Evolutionary conservation across 2,329 filamentous ascomycete genomes (phyloP).

Genomic region (Colletotrichum shisoi): DNA sequence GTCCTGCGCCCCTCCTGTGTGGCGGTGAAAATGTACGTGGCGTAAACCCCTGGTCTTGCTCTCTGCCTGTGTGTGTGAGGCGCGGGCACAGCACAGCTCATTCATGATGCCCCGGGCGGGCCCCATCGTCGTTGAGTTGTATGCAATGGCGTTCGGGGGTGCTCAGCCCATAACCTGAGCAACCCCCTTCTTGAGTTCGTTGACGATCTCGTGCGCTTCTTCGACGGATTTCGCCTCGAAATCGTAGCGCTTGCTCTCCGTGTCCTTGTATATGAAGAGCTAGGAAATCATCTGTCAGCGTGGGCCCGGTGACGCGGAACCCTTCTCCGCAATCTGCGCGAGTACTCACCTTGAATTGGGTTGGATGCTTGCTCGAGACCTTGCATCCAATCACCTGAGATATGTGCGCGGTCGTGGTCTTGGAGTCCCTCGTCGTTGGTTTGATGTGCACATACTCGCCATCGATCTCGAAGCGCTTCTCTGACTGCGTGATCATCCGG

Average conservation of each 20-base stretch:
- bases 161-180: constrained; percentile 39
- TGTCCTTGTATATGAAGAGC: constrained; percentile 76
- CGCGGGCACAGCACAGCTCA: constrained; percentile 18
- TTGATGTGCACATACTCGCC: constrained; percentile 89
- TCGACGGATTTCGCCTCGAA: constrained; percentile 78
- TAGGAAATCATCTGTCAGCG: constrained; percentile 43
- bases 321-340: background rate
- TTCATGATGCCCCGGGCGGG: background rate
- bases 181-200: constrained; percentile 78
- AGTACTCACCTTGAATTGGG: constrained; percentile 74
- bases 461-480: constrained; percentile 79
- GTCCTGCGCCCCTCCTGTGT: constrained; percentile 2
- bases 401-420: constrained; percentile 83
- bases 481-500: constrained; percentile 78
- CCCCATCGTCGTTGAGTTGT: constrained; percentile 8
- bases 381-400: constrained; percentile 84
- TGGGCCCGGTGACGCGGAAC: background rate
- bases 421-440: constrained; percentile 71
- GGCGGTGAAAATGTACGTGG: constrained; percentile 32
- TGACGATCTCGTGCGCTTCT: constrained; percentile 81
- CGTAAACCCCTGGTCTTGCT: background rate
- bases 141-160: background rate
- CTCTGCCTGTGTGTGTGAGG: constrained; percentile 8
- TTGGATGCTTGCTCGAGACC: constrained; percentile 79
- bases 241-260: constrained; percentile 82